Base-by-base conservation (phyloP, 2,329 filamentous ascomycete genomes). In the Sordariomycetes sp. region DNA sequence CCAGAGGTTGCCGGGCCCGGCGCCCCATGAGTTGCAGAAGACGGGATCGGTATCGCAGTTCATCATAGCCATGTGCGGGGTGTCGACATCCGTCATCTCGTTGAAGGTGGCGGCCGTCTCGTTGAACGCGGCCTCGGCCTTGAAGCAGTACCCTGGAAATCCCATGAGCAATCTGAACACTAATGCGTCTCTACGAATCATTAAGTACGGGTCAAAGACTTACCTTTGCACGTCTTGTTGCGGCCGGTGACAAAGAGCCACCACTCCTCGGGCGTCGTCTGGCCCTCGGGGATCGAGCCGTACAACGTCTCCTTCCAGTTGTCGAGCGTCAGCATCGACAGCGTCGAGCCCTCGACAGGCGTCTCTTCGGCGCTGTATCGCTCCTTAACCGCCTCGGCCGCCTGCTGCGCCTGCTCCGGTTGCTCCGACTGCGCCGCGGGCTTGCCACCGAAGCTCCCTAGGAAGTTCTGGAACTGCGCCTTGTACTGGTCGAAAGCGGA, bases 181-280 rank as follows among this genome's bases (percentile, higher is more conserved):
- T 7, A 12, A 8, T 22, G 8, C 10, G 8, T 20, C n/a, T 8
- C n/a, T 7, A 17, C 6, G 17, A 17, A 32, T 8, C 28, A 8
- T 32, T 8, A 32, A 59, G 32, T 56, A 57, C n/a, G 28, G 39
- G 28, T 10, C n/a, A 52, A 24, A 51, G 60, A 64, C 76, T 59
- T 72, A 82, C 80, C 79, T 66, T 79, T 85, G 74, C 88, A 92
- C 35, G 87, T 90, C 74, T 84, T 86, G 76, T 91, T 90, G 63
- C 86, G 77, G 58, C 88, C 88, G 10, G 84, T 87, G 62, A 89
- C 72, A 62, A 87, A 77, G 60, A 92, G 74, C 76, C 87, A 84
- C 86, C 86, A 90, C 71, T 90, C 85, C 70, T 86, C 85, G 5
- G 87, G 85, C 60, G 76, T 77, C 12, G 80, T 79, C 61, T 79